A percentile compares a stretch with the other conserved stretches of the same genome.
Evolutionary conservation across 805 yeast genomes (phyloP).

Genomic region (Torulaspora microellipsoides): DNA sequence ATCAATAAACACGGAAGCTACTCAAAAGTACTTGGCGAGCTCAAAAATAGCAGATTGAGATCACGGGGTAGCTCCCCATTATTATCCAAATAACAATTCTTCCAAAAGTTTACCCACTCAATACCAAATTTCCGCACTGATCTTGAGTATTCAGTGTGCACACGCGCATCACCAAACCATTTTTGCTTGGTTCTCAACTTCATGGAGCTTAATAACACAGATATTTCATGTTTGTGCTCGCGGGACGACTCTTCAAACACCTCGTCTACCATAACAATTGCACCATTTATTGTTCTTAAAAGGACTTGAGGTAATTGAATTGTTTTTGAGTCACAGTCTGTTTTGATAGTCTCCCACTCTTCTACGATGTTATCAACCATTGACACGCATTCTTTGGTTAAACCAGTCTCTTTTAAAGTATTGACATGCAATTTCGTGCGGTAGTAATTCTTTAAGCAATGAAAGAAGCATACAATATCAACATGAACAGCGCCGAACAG

Average conservation of each 20-base stretch:
- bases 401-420: not conserved
- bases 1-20: too few species aligned
- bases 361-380: conserved; percentile 8
- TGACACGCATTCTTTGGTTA: conserved; percentile 10
- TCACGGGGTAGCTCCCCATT: conserved; percentile 5
- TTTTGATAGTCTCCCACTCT: conserved; percentile 8
- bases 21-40: too few species aligned
- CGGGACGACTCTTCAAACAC: conserved; percentile 9
- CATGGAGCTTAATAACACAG: conserved; percentile 13
- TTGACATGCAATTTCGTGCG: not conserved
- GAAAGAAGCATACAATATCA: conserved; percentile 42
- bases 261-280: conserved; percentile 5
- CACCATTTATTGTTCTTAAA: conserved; percentile 7
- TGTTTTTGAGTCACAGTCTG: not conserved
- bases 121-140: conserved; percentile 13
- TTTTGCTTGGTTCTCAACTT: conserved; percentile 15
- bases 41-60: too few species aligned
- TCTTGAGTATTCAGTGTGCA: not conserved
- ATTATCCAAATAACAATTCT: conserved; percentile 13
- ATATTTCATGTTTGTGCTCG: conserved; percentile 14
- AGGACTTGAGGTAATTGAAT: conserved; percentile 8
- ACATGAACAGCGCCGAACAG: conserved; percentile 44
- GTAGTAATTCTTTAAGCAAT: conserved; percentile 34
- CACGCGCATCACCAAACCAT: conserved; percentile 3
- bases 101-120: conserved; percentile 15